phyloP scores from a whole-genome alignment of 148 eudicot genomes.

The Cornus suecica region DNA sequence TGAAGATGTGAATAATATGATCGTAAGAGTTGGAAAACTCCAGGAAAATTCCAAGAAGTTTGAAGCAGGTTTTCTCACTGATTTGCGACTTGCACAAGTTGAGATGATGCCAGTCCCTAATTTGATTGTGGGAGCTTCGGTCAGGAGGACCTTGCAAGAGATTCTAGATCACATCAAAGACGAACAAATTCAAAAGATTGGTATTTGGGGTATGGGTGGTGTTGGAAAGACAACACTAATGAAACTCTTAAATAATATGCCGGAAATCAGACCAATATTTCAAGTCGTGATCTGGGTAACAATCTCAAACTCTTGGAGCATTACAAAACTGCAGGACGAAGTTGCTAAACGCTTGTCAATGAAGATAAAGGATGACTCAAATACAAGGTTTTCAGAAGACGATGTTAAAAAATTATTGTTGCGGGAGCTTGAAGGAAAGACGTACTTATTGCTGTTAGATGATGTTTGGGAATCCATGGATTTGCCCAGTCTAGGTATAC shows the following conservation, averaged over 20 bases:
- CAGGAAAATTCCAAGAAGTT: neutral
- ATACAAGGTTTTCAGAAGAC: no score
- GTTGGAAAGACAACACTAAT: neutral
- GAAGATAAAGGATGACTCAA: no score
- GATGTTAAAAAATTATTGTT: no score
- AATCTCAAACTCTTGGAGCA: no score
- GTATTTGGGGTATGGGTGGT: slow-evolving; percentile 3
- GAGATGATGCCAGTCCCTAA: neutral
- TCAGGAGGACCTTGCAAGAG: neutral
- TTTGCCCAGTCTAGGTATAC: neutral
- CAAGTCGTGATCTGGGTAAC: neutral
- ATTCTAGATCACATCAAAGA: neutral
- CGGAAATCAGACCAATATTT: neutral
- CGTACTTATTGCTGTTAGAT: no score
- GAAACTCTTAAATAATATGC: neutral
- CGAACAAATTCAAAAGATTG: neutral
- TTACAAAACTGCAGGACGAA: no score
- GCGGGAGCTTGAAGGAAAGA: no score
- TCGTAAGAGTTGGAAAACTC: neutral
- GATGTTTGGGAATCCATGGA: no score
- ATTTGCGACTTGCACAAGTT: neutral
- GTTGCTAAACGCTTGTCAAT: no score
- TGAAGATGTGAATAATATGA: neutral
- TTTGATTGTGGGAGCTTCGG: neutral
- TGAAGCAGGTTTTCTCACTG: neutral